Evolutionary conservation across 2,329 filamentous ascomycete genomes (phyloP).

Genomic region (Myriosclerotinia scirpicola): DNA sequence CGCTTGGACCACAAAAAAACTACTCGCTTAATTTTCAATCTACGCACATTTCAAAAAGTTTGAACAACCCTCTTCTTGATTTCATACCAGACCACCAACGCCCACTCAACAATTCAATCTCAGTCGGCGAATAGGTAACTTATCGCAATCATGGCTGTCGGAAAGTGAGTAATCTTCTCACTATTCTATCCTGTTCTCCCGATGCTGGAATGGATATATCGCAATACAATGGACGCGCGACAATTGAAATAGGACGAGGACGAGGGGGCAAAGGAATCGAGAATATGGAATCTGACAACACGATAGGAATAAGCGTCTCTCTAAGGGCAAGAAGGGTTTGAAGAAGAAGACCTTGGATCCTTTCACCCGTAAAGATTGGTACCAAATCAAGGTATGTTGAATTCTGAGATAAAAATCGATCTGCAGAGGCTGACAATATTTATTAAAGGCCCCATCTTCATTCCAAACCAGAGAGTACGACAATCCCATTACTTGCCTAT

Average conservation of each 20-base stretch:
- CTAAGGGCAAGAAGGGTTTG: slow-evolving; percentile 99
- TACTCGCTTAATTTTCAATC: slow-evolving; percentile 24
- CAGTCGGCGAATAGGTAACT: slow-evolving; percentile 38
- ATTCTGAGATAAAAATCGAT: slow-evolving; percentile 18
- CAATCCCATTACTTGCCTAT: slow-evolving; percentile 25
- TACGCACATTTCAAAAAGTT: slow-evolving; percentile 23
- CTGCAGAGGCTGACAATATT: slow-evolving; percentile 35
- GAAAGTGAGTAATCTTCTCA: slow-evolving; percentile 59
- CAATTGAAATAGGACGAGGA: slow-evolving; percentile 20
- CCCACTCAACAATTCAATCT: slow-evolving; percentile 26
- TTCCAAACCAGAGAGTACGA: slow-evolving; percentile 92
- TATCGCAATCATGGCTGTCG: slow-evolving; percentile 78
- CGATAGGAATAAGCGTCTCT: slow-evolving; percentile 97
- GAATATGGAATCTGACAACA: slow-evolving; percentile 37
- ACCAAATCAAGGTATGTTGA: slow-evolving; percentile 79
- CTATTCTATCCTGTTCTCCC: slow-evolving; percentile 10
- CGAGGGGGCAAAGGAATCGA: slow-evolving; percentile 30
- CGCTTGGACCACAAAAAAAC: slow-evolving; percentile 14
- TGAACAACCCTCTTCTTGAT: too few species aligned
- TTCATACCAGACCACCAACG: slow-evolving; percentile 23
- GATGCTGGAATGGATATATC: slow-evolving; percentile 21
- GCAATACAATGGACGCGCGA: slow-evolving; percentile 7
- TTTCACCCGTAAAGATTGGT: slow-evolving; percentile 99
- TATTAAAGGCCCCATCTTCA: slow-evolving; percentile 77
- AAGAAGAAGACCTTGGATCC: slow-evolving; percentile 99